Base-by-base conservation (phyloP, 768 basidiomycete genomes). In the Austroboletus eburneus region DNA sequence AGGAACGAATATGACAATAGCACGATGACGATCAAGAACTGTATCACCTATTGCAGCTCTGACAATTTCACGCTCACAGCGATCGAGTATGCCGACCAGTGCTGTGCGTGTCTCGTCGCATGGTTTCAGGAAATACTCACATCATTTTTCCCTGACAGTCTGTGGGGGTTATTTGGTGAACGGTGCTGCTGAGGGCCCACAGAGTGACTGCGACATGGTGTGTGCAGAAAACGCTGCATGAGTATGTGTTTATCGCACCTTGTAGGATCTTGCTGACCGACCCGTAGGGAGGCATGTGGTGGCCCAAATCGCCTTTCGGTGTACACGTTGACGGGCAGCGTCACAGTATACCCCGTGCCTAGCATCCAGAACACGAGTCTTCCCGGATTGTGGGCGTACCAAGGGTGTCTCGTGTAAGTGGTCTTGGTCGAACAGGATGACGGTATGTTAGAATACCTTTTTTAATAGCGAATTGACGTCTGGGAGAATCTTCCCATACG, bases 221-320 rank as follows among this genome's bases (percentile, higher is more conserved):
- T 94, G 91, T 50, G 74, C 74, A 16, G 91, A 88, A 20, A 83
- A 81, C 48, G 32, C 78, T 10, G 71, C 76, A 86, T 85, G 52
- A 55, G 82, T 61, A 0, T 24, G 4, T 1, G 16, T 18, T 10
- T 4, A 14, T 17, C 34, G 14, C 14, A 5, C 14, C n/a, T 17
- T 35, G 34, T 10, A 17, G 2, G n/a, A n/a, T 6, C 23, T 30
- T 18, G 1, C 18, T 24, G n/a, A 49, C n/a, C 7, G 12, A 1
- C 7, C 9, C 20, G 22, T 49, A 83, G 81, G 12, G 73, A 84
- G 61, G 78, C 80, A 34, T 91, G 87, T 51, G 88, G 88, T 58
- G 88, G 81, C 6, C 77, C 81, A 2, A 81, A 82, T 57, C 75
- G 79, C n/a, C 58, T 90, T 22, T 87, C 85, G 1, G 76, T 87